Base-by-base conservation (phyloP, 176 grass and related monocot genomes). In the Eremochloa ophiuroides region DNA sequence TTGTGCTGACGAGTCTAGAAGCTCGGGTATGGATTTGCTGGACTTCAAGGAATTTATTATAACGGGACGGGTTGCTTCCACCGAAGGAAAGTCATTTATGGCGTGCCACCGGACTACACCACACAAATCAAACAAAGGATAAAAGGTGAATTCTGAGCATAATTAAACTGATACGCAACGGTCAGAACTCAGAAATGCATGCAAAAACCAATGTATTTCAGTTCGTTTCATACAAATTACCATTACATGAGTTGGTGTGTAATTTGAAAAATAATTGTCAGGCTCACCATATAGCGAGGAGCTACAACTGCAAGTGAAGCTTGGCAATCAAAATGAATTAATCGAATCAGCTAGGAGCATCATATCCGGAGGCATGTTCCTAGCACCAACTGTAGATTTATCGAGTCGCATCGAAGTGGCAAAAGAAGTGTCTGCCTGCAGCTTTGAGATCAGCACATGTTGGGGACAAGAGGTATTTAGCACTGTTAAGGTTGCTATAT, bases 41-140 rank as follows among this genome's bases (percentile, higher is more conserved):
- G 83, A 22, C 33, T 88, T 30, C 86, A 86, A 80, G 90, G 90
- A 2, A 8, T 38, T 3, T 86, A 71, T 56, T 89, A 89, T 17
- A n/a, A 4, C 0, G 86, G 90, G 2, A 92, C 86, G 0, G 80
- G 83, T 25, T 92, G 86, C 72, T 89, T 92, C 70, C 86, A 92
- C 66, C 63, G 86, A 7, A 83, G 90, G 71, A 86, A 89, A 43
- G 75, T 80, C 11, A 66, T 92, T 38, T 92, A 88, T 11, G 86
- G 74, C n/a, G 0, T 78, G 26, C n/a, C 83, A 39, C 79, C 75
- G 3, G 23, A 75, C 17, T 18, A 4, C 4, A 11, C n/a, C 18
- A 74, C 28, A 53, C 10, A 55, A 5, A 4, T 66, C 43, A 76
- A 76, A 11, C 39, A 56, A 37, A 18, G 17, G 40, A 13, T 9